Conservation (phyloP, 106 monocot species). For the Dendrobium huoshanense region DNA sequence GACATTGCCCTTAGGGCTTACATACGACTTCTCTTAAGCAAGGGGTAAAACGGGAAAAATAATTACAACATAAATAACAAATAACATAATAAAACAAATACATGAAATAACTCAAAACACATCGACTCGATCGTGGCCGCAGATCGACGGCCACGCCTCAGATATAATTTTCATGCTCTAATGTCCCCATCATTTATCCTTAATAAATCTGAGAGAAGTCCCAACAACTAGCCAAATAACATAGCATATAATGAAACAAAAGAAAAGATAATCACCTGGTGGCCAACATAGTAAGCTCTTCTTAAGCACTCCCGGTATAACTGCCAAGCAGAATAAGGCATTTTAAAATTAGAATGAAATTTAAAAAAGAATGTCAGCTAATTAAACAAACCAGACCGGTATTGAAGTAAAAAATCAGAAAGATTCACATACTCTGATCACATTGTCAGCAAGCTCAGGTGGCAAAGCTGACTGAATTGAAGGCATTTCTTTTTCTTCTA, state of each 20-base stretch:
- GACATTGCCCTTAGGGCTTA: too few species aligned
- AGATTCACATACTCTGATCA: constrained; percentile 32
- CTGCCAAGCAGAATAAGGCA: constrained; percentile 14
- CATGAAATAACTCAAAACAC: too few species aligned
- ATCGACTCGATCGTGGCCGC: too few species aligned
- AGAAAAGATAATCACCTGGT: constrained; percentile 28
- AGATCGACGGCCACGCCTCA: too few species aligned
- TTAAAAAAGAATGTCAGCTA: not conserved
- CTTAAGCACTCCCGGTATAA: constrained; percentile 60
- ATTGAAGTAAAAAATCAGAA: not conserved
- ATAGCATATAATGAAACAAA: not conserved
- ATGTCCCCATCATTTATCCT: not conserved
- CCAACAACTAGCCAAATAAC: not conserved
- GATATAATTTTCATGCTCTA: too few species aligned
- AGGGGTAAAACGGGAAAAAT: too few species aligned
- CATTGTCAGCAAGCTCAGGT: constrained; percentile 67
- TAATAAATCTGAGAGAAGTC: not conserved
- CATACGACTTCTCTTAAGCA: too few species aligned
- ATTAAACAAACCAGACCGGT: not conserved
- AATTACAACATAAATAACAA: too few species aligned
- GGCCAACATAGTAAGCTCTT: constrained; percentile 57
- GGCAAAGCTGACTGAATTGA: constrained; percentile 59
- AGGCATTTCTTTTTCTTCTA: constrained; percentile 32
- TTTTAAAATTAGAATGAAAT: not conserved
- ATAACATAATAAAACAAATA: too few species aligned